Percentiles rank a stretch among this genome's conserved stretches.
Evolutionary conservation across 2,329 filamentous ascomycete species (phyloP).

Genomic region (Trichoderma sp.): DNA sequence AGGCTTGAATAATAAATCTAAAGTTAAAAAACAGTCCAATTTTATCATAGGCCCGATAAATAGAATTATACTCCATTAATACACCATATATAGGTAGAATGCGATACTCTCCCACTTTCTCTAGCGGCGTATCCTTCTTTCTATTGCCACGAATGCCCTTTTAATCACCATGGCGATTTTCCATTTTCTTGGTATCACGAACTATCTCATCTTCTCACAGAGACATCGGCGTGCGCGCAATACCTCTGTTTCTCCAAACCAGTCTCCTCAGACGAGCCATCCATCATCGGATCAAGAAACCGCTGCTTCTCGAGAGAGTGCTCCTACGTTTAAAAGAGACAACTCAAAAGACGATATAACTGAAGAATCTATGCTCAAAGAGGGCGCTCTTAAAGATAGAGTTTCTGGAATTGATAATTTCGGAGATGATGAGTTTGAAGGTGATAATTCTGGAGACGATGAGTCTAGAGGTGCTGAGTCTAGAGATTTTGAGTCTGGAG

Average conservation of each 20-base stretch:
- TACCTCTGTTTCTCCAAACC: not conserved
- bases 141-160: not conserved
- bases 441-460: not conserved
- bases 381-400: not conserved
- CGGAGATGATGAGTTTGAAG: not conserved
- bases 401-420: not conserved
- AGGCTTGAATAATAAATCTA: not conserved
- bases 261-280: not conserved
- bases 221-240: not conserved
- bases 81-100: not conserved
- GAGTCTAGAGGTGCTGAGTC: too few species aligned
- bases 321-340: not conserved
- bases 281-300: not conserved
- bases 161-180: not conserved
- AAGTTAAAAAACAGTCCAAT: not conserved
- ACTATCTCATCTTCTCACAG: not conserved
- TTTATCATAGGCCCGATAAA: not conserved
- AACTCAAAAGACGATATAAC: not conserved
- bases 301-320: not conserved
- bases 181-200: not conserved
- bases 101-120: not conserved
- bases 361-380: not conserved
- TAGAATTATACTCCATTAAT: not conserved
- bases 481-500: not conserved
- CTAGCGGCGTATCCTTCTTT: not conserved